Evolutionary conservation across 2,329 filamentous ascomycete species (phyloP).

Genomic region (Zymoseptoria brevis): DNA sequence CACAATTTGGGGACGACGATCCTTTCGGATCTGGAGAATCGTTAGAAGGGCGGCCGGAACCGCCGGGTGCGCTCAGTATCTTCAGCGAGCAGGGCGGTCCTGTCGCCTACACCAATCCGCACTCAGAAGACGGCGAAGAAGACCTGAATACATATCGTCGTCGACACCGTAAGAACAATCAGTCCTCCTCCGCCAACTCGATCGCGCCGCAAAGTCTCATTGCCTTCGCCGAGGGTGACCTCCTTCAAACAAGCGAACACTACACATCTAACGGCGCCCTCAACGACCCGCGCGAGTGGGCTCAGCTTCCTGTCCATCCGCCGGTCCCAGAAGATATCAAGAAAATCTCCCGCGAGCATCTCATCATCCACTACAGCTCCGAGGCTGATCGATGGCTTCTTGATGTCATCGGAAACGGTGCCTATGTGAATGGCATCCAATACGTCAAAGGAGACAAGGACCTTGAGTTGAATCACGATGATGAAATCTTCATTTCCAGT

Average conservation of each 20-base stretch:
- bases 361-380: conserved; percentile 64
- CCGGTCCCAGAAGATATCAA: conserved; percentile 58
- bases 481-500: conserved; percentile 63
- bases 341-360: conserved; percentile 64
- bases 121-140: conserved; percentile 50
- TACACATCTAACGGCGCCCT: conserved; percentile 33
- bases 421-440: conserved; percentile 53
- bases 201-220: conserved; percentile 23
- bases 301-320: conserved; percentile 58
- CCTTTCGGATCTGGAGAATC: conserved; percentile 12
- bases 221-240: conserved; percentile 10
- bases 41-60: conserved; percentile 24
- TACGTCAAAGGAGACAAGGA: conserved; percentile 40
- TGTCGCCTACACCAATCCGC: conserved; percentile 33
- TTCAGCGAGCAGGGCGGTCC: conserved; percentile 28
- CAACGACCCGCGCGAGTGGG: conserved; percentile 30
- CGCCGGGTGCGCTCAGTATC: conserved; percentile 13
- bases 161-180: conserved; percentile 13
- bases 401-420: conserved; percentile 58
- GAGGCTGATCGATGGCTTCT: conserved; percentile 58
- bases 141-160: conserved; percentile 10
- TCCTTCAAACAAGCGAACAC: conserved; percentile 11
- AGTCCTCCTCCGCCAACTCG: conserved; percentile 46
- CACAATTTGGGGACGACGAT: conserved; percentile 18
- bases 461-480: conserved; percentile 55